phyloP scores from a whole-genome alignment of 2,329 filamentous ascomycete species.

The Eutypa lata region DNA sequence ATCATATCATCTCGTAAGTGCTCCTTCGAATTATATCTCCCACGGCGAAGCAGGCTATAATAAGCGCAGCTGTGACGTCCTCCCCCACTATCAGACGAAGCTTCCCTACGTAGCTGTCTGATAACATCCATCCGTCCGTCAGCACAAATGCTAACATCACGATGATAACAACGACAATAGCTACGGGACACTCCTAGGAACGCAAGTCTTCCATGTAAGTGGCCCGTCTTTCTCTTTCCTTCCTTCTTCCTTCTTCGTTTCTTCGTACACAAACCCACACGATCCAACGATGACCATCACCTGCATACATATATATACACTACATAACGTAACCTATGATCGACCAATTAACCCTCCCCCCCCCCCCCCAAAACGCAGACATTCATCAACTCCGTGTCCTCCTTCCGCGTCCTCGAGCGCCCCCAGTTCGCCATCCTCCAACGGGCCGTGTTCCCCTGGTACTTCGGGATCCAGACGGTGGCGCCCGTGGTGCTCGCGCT shows the following conservation, averaged over 20 bases:
- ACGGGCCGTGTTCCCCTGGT: conserved; percentile 77
- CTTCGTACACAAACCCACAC: background rate
- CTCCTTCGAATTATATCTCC: background rate
- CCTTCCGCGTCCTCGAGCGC: conserved; percentile 73
- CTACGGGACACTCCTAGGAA: conserved; percentile 84
- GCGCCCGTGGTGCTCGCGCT: conserved; percentile 71
- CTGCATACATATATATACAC: too few species aligned
- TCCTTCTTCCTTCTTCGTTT: too few species aligned
- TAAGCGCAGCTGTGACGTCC: too few species aligned
- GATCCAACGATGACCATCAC: too few species aligned
- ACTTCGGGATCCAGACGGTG: conserved; percentile 80
- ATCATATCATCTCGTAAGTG: conserved; percentile 70
- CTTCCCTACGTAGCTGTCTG: background rate
- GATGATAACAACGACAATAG: conserved; percentile 38
- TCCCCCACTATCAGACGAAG: conserved; percentile 2
- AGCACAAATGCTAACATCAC: too few species aligned
- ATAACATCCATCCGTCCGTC: too few species aligned
- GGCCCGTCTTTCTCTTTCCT: too few species aligned
- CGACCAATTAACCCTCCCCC: background rate
- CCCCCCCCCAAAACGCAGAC: conserved; percentile 44
- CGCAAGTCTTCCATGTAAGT: conserved; percentile 77
- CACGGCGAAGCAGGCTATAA: background rate
- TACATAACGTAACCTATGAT: too few species aligned
- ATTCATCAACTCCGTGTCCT: conserved; percentile 71
- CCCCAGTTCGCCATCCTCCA: conserved; percentile 81